Conservation (phyloP, 1,139 yeast genomes). For the Pichia sp. region DNA sequence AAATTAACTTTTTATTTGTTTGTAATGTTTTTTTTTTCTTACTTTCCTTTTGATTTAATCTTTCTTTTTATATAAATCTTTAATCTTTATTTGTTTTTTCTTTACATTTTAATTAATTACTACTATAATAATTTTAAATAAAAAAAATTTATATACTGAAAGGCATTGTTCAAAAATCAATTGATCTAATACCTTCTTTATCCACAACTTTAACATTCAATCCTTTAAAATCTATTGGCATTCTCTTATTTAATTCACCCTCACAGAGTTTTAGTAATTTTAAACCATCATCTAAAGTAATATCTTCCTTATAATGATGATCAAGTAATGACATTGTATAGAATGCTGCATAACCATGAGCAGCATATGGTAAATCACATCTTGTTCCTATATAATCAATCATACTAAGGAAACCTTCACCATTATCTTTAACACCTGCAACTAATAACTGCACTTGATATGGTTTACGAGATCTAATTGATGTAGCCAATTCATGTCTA, state of each 20-base stretch:
- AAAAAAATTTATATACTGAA: too few species aligned
- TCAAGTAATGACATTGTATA: slow-evolving; percentile 86
- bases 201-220: slow-evolving; percentile 63
- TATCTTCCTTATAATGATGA: slow-evolving; percentile 77
- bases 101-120: too few species aligned
- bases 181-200: slow-evolving; percentile 58
- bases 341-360: slow-evolving; percentile 95
- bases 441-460: slow-evolving; percentile 85
- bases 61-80: too few species aligned
- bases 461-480: slow-evolving; percentile 87
- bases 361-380: slow-evolving; percentile 88
- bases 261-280: slow-evolving; percentile 67
- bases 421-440: slow-evolving; percentile 65
- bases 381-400: slow-evolving; percentile 92
- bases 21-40: not conserved
- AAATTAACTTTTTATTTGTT: not conserved
- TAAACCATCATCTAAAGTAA: slow-evolving; percentile 75
- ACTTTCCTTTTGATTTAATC: not conserved
- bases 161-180: slow-evolving; percentile 30
- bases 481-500: slow-evolving; percentile 80
- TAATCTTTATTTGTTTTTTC: too few species aligned
- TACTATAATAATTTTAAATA: too few species aligned
- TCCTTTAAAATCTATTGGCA: slow-evolving; percentile 97
- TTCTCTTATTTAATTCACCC: slow-evolving; percentile 72
- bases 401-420: slow-evolving; percentile 74